These are phyloP conservation scores for Talinum fruticosum DNA, from an alignment of 148 eudicot species.

Conservation along the genomic window DNA sequence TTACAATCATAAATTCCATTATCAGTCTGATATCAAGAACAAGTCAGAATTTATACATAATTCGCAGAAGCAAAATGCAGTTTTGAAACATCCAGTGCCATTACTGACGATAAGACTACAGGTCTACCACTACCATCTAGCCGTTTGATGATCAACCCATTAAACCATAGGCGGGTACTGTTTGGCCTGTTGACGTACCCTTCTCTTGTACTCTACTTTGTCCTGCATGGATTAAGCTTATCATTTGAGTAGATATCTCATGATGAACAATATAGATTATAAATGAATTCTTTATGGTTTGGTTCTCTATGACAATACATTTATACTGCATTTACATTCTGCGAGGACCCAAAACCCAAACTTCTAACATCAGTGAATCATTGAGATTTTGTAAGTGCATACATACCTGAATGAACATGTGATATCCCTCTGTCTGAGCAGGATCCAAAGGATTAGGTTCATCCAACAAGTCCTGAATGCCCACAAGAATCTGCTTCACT, in stretches of 20 bases:
- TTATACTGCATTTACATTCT: background rate
- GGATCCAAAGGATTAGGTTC: slow-evolving; percentile 54
- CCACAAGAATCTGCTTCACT: slow-evolving; percentile 56
- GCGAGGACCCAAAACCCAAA: background rate
- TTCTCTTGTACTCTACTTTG: slow-evolving; percentile 64
- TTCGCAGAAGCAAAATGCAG: background rate
- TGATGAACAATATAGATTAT: background rate
- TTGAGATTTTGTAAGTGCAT: background rate
- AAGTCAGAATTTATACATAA: slow-evolving; percentile 6
- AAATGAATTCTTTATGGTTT: background rate
- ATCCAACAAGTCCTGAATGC: slow-evolving; percentile 56
- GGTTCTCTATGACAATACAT: background rate
- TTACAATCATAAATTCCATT: background rate
- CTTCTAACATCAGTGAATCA: background rate
- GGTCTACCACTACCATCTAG: slow-evolving; percentile 6
- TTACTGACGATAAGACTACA: slow-evolving; percentile 5
- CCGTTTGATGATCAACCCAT: background rate
- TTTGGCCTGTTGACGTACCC: slow-evolving; percentile 72
- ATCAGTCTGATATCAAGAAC: background rate
- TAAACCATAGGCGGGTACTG: slow-evolving; percentile 51
- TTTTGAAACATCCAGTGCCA: background rate
- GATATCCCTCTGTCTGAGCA: slow-evolving; percentile 73
- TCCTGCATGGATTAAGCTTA: slow-evolving; percentile 40
- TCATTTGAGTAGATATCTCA: background rate
- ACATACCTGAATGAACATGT: slow-evolving; percentile 67